A percentile compares a stretch with the other conserved stretches of the same genome.
phyloP scores from a whole-genome alignment of 441 rosid species.

The Euphorbia corollata region DNA sequence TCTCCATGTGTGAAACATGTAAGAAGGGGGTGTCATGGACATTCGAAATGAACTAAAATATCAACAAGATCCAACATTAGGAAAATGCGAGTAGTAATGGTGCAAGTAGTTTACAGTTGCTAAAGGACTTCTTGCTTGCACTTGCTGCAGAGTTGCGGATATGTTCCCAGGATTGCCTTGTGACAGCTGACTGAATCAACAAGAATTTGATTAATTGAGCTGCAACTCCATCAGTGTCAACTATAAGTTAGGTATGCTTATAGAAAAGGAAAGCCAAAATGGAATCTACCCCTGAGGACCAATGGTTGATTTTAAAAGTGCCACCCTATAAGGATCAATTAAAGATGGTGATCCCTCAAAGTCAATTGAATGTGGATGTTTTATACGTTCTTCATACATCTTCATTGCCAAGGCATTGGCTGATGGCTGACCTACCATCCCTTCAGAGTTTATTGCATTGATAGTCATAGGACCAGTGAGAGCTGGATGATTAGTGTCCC shows the following conservation, averaged over 20 bases:
- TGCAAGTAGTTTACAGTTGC: slow-evolving; percentile 33
- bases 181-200: slow-evolving; percentile 46
- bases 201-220: slow-evolving; percentile 15
- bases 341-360: slow-evolving; percentile 43
- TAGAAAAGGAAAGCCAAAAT: neutral
- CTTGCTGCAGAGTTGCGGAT: slow-evolving; percentile 47
- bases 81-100: slow-evolving; percentile 6
- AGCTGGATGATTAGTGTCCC: slow-evolving; percentile 48
- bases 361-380: slow-evolving; percentile 44
- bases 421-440: slow-evolving; percentile 53
- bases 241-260: neutral
- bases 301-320: slow-evolving; percentile 40
- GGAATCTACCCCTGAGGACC: slow-evolving; percentile 46
- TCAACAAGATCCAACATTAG: neutral
- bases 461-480: slow-evolving; percentile 42
- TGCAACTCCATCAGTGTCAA: slow-evolving; percentile 14
- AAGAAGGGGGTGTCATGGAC: slow-evolving; percentile 6
- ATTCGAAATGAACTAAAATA: slow-evolving; percentile 4
- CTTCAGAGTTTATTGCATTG: slow-evolving; percentile 43
- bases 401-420: slow-evolving; percentile 56
- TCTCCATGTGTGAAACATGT: slow-evolving; percentile 25
- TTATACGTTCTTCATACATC: slow-evolving; percentile 57
- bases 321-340: slow-evolving; percentile 46
- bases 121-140: slow-evolving; percentile 34
- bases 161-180: slow-evolving; percentile 54